Evolutionary conservation across 331 rosid species (phyloP), one percentile per base, ranked within the genome.

Genomic region (Malus hybrid): DNA sequence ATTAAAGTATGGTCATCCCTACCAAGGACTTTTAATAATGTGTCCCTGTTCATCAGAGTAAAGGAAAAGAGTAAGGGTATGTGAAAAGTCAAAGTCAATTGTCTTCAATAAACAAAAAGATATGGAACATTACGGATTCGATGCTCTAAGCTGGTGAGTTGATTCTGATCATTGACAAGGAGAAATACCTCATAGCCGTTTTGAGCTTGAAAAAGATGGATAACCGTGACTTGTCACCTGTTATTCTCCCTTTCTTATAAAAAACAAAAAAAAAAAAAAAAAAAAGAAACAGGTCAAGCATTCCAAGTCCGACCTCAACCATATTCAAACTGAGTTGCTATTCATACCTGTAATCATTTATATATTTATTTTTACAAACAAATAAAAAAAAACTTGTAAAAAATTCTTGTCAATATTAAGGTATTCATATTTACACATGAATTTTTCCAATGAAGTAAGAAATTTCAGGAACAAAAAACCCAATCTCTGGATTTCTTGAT

Each of bases 121-220:
- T 48, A 0, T 14, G 19, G 2, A 0, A 48, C 0, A 0, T 5
- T 0, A 0, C 0, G 0, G 1, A 0, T 48, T 48, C 0, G 0
- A 14, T 48, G 0, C 1, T 14, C 0, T 48, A 0, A 14, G 3
- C 0, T 46, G 18, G 0, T 46, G 7, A 48, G 2, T 42, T 14
- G 7, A 46, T 0, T 0, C 0, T 48, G 0, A 2, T 0, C 3
- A 48, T 5, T 2, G 6, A 1, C 19, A 48, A 0, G 0, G 0
- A 1, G 19, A 48, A 14, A 48, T 48, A 5, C 3, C 0, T 0
- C 2, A 0, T 48, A 5, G 0, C 0, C 7, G 0, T 0, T 13
- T 0, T 5, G 6, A 0, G 1, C 1, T 5, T 39, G 6, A 0
- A 46, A 46, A 0, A 0, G 1, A 0, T 46, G 7, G 0, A 48